Base-by-base conservation (phyloP, 2,329 filamentous ascomycete species). In the Mariannaea sp. region DNA sequence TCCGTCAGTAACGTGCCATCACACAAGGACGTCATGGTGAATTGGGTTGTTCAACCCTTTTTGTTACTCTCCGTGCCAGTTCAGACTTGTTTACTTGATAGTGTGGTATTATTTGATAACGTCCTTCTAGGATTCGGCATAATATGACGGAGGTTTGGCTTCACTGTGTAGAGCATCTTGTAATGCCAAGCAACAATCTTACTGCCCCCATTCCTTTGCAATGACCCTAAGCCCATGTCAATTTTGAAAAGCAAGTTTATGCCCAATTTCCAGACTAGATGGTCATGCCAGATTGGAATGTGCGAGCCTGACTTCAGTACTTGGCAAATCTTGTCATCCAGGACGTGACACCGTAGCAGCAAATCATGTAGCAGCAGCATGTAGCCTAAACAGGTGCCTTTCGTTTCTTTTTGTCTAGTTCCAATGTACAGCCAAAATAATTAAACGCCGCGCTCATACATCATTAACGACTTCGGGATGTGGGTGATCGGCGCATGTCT, bases 361-460 rank as follows among this genome's bases (percentile, higher is more conserved):
- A 54, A 60, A 58, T 49, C 56, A 58, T 52, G 58, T 44, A 47
- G 53, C 51, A n/a, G n/a, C n/a, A 58, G 50, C 56, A 58, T 52
- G 58, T 44, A 47, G 53, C 51, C 48, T 36, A 57, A 57, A 49
- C 48, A 53, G n/a, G 54, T 60, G 61, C 45, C 58, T 55, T 60
- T 57, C 24, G 36, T 54, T 49, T 56, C 60, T 44, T 58, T 63
- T 65, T 63, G 58, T 68, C 65, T 65, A 67, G 57, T 66, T 62
- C 65, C 67, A 56, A 56, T 57, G 57, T 64, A 59, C 55, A 60
- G 41, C 56, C 60, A 65, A 58, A 64, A 59, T 66, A 13, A 62
- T 46, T 50, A 65, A 71, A 73, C 70, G 70, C 70, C 70, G 50
- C 70, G 70, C 70, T 73, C 60, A 69, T 70, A 65, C 65, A 70